A percentile compares a stretch with the other conserved stretches of the same genome.
Evolutionary conservation across 179 eudicot species (phyloP).

Genomic region (Spinacia oleracea): DNA sequence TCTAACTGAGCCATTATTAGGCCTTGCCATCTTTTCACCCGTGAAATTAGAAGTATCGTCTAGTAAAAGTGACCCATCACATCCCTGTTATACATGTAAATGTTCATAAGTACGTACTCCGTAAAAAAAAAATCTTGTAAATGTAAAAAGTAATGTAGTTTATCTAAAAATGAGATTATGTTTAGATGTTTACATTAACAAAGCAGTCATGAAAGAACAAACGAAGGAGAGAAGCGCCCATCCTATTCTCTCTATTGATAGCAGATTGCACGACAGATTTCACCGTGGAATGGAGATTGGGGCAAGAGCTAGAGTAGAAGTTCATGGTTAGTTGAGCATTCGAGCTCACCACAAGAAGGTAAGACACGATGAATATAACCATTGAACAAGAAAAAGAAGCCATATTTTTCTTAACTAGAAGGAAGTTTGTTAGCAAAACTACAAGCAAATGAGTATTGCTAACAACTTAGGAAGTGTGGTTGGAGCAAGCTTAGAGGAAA

Average conservation of each 20-base stretch:
- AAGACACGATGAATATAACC: slow-evolving; percentile 25
- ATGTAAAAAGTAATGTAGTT: neutral
- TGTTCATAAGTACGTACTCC: neutral
- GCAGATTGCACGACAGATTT: slow-evolving; percentile 46
- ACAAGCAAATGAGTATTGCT: neutral
- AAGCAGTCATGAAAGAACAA: slow-evolving; percentile 80
- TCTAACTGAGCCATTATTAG: slow-evolving; percentile 58
- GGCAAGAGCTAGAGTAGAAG: slow-evolving; percentile 60
- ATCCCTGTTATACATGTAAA: slow-evolving; percentile 57
- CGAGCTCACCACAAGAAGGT: slow-evolving; percentile 37
- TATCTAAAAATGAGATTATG: neutral
- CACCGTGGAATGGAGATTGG: slow-evolving; percentile 40
- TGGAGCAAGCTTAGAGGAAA: neutral
- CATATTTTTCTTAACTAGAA: slow-evolving; percentile 11
- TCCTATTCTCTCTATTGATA: slow-evolving; percentile 58
- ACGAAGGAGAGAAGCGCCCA: slow-evolving; percentile 83
- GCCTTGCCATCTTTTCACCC: slow-evolving; percentile 66
- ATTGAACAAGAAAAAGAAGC: slow-evolving; percentile 27
- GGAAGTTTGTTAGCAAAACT: neutral
- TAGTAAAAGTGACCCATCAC: slow-evolving; percentile 80
- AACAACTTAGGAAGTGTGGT: slow-evolving; percentile 1
- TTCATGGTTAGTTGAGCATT: slow-evolving; percentile 46
- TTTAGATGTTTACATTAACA: slow-evolving; percentile 51
- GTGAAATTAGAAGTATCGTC: slow-evolving; percentile 62
- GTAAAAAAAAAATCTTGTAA: neutral